These are phyloP conservation scores for Bruguiera gymnorhiza DNA, from an alignment of 345 rosid species.

Conservation along the genomic window DNA sequence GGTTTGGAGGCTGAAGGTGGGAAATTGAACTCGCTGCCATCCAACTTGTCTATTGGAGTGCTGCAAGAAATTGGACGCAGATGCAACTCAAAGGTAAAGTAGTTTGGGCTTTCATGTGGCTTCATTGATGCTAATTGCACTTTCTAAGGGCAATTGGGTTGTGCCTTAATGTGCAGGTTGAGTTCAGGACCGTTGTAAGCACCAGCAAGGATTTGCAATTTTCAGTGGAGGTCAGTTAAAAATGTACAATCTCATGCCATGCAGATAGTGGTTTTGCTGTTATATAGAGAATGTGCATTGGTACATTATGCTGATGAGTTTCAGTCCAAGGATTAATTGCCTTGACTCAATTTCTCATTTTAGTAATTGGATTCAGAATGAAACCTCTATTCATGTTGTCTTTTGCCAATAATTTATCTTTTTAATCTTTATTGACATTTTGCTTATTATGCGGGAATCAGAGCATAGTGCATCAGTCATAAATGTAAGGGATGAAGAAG, in stretches of 20 bases:
- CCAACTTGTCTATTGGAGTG: constrained; percentile 70
- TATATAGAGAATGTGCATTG: too few relatives aligned
- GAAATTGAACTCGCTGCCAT: constrained; percentile 52
- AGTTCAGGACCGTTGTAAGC: constrained; percentile 74
- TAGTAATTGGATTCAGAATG: background rate
- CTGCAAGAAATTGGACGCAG: constrained; percentile 89
- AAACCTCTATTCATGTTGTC: background rate
- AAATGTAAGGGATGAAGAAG: too few relatives aligned
- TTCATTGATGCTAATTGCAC: background rate
- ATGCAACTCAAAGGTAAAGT: constrained; percentile 78
- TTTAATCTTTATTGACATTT: background rate
- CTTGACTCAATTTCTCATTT: background rate
- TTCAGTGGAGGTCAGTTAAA: constrained; percentile 81
- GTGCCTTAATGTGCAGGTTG: constrained; percentile 52
- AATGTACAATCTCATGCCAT: background rate
- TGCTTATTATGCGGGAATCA: background rate
- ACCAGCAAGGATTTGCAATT: constrained; percentile 90
- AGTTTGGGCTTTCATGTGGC: constrained; percentile 6
- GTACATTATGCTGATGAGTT: background rate
- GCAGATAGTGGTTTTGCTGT: too few relatives aligned
- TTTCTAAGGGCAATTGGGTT: constrained; percentile 14
- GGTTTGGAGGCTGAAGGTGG: constrained; percentile 58
- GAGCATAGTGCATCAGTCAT: too few relatives aligned
- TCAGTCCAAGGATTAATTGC: background rate
- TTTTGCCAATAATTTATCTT: too few relatives aligned